Evolutionary conservation across 2,329 filamentous ascomycete genomes (phyloP).

Genomic region (Cladosporium cucumerinum): DNA sequence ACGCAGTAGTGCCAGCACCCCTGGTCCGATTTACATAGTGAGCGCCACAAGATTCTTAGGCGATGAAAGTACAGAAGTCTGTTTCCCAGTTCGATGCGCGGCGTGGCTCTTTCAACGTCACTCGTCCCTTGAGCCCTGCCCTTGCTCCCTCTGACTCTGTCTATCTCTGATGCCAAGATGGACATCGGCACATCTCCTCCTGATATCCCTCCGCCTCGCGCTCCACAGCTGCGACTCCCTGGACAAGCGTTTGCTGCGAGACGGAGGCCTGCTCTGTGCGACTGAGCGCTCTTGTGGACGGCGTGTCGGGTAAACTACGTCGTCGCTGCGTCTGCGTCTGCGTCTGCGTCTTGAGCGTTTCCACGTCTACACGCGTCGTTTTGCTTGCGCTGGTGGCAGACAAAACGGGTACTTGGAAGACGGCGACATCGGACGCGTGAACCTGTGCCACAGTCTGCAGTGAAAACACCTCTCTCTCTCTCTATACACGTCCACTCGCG

Average conservation of each 20-base stretch:
- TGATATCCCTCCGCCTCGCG: background rate
- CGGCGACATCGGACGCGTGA: slow-evolving; percentile 6
- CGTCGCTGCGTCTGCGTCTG: background rate
- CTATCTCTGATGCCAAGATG: slow-evolving; percentile 8
- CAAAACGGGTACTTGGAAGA: background rate
- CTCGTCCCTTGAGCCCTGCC: background rate
- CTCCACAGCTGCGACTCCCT: slow-evolving; percentile 2
- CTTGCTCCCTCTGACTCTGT: background rate
- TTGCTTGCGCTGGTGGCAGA: background rate
- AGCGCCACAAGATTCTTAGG: background rate
- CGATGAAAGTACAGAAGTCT: background rate
- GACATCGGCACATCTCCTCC: background rate
- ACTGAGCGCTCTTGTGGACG: background rate
- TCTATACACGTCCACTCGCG: background rate
- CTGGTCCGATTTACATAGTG: background rate
- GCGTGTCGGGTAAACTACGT: slow-evolving; percentile 1
- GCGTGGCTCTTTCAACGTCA: background rate
- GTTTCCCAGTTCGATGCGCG: background rate
- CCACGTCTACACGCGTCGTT: slow-evolving; percentile 4
- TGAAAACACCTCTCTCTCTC: background rate
- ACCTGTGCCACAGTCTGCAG: background rate
- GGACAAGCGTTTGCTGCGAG: slow-evolving; percentile 1
- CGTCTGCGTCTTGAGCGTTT: background rate
- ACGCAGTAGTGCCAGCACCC: background rate
- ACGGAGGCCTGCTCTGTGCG: slow-evolving; percentile 2